Base-by-base conservation (phyloP, 1,139 yeast species). In the Geotrichum phurueaensis region DNA sequence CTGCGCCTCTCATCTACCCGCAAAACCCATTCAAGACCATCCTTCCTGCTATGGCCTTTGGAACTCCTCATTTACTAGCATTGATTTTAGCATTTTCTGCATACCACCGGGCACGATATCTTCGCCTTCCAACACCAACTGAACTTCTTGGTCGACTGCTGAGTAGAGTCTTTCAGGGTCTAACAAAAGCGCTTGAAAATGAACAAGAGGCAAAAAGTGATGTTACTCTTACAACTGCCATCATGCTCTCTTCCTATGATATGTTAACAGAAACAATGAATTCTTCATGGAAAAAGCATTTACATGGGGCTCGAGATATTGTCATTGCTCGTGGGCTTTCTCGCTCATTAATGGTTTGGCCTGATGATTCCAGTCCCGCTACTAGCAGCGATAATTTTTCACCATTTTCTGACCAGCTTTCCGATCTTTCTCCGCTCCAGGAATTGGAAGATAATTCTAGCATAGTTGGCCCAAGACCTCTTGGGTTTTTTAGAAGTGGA, bases 51-150 rank as follows among this genome's bases (percentile, higher is more conserved):
- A 79, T 88, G 82, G 92, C 95, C 0, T 77, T 86, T 79, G 77
- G 79, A 22, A 81, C 88, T 0, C 75, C 76, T 13, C 76, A 75
- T 18, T 73, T 88, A 13, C 73, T 87, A 65, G 80, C 88, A 1
- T 76, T 87, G 0, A 69, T 87, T 23, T 73, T 87, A 48, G 92
- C 94, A 1, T 86, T 84, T 70, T 84, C 91, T 0, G 85, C 89
- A 0, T 75, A 80, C 3, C 83, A 85, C 63, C 76, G 71, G 36
- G 69, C 71, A 5, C 64, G 67, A 48, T 66, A 62, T 67, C 75
- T 60, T 68, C 75, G 59, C 70, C 79, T 43, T 64, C 73, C 51
- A 69, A 73, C 62, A 73, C 83, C 85, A 0, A 73, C 74, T 18
- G 78, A 74, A 15, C 72, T 84, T 6, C 75, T 84, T 10, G 80